Base-by-base conservation (phyloP, 2,329 filamentous ascomycete species). In the Celoporthe dispersa region DNA sequence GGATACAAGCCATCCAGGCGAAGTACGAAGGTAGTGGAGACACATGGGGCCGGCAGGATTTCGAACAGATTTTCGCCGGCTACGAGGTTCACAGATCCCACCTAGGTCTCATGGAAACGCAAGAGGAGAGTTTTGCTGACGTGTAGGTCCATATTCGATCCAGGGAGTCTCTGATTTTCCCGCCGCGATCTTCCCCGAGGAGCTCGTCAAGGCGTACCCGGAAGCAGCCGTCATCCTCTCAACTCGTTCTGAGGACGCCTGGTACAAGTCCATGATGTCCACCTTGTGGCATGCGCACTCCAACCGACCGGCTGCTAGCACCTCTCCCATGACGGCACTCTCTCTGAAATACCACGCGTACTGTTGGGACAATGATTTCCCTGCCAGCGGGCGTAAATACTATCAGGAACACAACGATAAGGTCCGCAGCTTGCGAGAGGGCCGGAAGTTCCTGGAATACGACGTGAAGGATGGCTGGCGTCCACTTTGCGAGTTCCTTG, bases 191-290 rank as follows among this genome's bases (percentile, higher is more conserved):
- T 79, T 91, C 75, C 84, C 86, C 16, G 83, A 85, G 74, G 88
- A 91, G 76, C 81, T 91, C 60, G 86, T 89, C 60, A 83, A 85
- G 71, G 87, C 87, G 16, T 90, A 91, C 75, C 88, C 88, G 5
- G 86, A 90, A 66, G 88, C 88, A 22, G 88, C 88, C 78, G 82
- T 90, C 71, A 85, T 91, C 62, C 79, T 90, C 70, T 88, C 87
- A 2, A 86, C 83, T 48, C 83, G 88, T 31, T 84, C 88, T 63
- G 85, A 88, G 19, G 84, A 89, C 73, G 83, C 84, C 64, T 90
- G 88, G 88, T 83, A 86, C 75, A 81, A 82, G 72, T 86, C 79
- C 68, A 81, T 80, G 79, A 73, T 74, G 70, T 71, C 74, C 11
- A 79, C 77, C 0, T 70, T 79, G 19, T 67, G 75, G 55, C 77